phyloP scores from a whole-genome alignment of 108 stramenopile genomes.

The Cyclotella kingstonii region DNA sequence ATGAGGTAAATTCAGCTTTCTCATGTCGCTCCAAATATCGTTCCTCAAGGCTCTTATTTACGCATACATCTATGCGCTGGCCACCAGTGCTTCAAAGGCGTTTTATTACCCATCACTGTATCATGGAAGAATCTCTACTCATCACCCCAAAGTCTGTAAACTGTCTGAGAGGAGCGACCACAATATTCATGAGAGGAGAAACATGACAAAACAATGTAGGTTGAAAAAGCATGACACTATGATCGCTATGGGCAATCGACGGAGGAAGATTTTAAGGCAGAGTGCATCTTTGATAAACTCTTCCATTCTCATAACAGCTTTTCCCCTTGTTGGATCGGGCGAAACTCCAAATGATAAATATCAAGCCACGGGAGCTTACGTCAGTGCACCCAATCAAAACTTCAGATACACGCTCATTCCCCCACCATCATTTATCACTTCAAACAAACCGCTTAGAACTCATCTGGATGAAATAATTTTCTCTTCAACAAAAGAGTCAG shows the following conservation, averaged over 20 bases:
- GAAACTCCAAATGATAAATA: neutral
- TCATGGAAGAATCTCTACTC: neutral
- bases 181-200: too few species aligned
- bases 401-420: conserved; percentile 44
- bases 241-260: neutral
- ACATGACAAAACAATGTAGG: neutral
- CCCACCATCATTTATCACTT: conserved; percentile 32
- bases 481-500: conserved; percentile 11
- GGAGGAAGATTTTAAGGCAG: conserved; percentile 20
- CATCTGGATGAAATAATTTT: conserved; percentile 84
- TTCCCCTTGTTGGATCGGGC: neutral
- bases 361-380: conserved; percentile 22
- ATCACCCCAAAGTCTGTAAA: neutral
- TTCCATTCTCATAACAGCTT: neutral
- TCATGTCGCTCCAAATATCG: too few species aligned
- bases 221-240: neutral
- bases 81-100: too few species aligned
- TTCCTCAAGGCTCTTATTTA: too few species aligned
- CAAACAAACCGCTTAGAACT: conserved; percentile 73
- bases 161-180: too few species aligned
- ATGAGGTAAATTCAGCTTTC: too few species aligned
- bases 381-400: conserved; percentile 34
- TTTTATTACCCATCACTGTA: too few species aligned
- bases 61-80: neutral
- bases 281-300: neutral